Percentiles rank a stretch among this genome's conserved stretches.
Conservation (phyloP, 2,329 filamentous ascomycete species). For the Simplicillium aogashimaense region DNA sequence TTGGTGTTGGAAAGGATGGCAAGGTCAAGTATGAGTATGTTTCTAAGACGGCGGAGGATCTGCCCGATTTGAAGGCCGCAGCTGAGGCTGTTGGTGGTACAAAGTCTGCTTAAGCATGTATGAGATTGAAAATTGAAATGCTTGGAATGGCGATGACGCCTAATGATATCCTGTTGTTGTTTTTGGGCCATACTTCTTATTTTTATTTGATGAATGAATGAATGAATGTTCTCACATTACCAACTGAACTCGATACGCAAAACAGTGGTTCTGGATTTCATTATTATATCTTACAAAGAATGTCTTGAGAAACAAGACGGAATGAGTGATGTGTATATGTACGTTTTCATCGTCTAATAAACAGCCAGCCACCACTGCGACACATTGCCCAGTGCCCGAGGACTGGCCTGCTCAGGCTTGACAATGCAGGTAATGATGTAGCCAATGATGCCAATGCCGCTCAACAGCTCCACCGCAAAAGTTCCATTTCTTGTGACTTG, state of each 20-base stretch:
- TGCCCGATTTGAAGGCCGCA: constrained; percentile 19
- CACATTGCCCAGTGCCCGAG: constrained; percentile 5
- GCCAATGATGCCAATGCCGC: constrained; percentile 64
- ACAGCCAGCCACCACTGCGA: constrained; percentile 4
- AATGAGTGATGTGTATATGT: neutral
- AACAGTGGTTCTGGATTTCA: no score
- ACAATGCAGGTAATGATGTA: constrained; percentile 57
- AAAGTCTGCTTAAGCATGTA: no score
- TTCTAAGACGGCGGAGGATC: constrained; percentile 17
- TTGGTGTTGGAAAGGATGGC: constrained; percentile 31
- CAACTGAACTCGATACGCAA: no score
- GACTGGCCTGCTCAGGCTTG: constrained; percentile 12
- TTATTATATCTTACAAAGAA: neutral
- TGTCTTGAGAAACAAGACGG: neutral
- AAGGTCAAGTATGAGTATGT: constrained; percentile 20
- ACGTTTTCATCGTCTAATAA: neutral
- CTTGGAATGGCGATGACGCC: no score
- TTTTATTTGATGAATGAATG: no score
- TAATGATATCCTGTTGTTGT: no score
- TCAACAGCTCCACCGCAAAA: constrained; percentile 62
- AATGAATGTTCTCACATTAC: no score
- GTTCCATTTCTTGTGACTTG: constrained; percentile 55
- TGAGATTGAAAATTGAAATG: no score
- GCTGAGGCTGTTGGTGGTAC: constrained; percentile 12
- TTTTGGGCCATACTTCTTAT: no score